Evolutionary conservation across 805 yeast genomes (phyloP), one percentile per base, ranked within the genome.

Genomic region (Starmerella apis): DNA sequence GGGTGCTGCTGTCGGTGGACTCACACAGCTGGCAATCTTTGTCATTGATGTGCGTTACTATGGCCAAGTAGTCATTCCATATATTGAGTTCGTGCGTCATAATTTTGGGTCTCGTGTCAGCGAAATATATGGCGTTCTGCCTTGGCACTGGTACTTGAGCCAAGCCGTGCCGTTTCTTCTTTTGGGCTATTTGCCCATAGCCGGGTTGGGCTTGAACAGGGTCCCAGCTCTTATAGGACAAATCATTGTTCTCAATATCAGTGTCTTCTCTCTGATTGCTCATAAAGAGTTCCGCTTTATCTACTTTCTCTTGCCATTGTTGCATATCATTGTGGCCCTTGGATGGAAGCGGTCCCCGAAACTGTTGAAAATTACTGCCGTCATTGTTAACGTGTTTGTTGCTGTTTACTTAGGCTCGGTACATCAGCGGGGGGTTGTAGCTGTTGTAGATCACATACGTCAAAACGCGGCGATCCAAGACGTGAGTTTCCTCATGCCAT

Each of bases 241-340:
- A 14, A 56, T 53, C 45, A 54, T 74, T 0, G 18, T 72, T 0
- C 48, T 74, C 4, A 81, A 81, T 41, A 45, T 83, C 1, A 44
- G 66, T 0, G 68, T 72, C 0, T 86, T 83, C 58, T 83, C 96
- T 0, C 46, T 70, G 2, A 74, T 92, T 18, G 69, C 74, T 10
- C 99, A 92, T 65, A 92, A 92, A 62, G 99, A 92, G 63, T 83
- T 87, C 58, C 73, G 99, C 42, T 92, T 92, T 63, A 71, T 94
- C 16, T 86, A 81, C 58, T 95, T 94, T 1, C 62, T 92, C 47
- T 80, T 84, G 66, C 96, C 98, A 1, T 59, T 86, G 2, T 66
- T 86, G 53, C 69, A 82, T 14, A 49, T 77, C 1, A 63, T 79
- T 20, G 64, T 80, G 0, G 73, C 84, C 0, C 61, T 63, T 19